phyloP scores from a whole-genome alignment of 2,329 filamentous ascomycete genomes.

The Microsporum ferrugineum region DNA sequence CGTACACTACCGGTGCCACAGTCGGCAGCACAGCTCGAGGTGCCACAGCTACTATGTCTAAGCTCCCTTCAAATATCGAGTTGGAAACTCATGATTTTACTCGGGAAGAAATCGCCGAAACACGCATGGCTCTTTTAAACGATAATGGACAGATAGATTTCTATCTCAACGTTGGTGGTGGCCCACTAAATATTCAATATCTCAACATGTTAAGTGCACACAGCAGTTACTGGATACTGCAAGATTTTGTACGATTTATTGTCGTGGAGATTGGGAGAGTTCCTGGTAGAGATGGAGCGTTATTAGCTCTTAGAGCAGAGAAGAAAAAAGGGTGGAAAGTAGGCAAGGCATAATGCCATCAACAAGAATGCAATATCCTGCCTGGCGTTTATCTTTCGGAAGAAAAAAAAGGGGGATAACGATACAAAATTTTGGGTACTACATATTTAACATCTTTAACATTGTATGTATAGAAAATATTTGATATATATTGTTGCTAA shows the following conservation, averaged over 20 bases:
- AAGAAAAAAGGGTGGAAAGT: slow-evolving; percentile 43
- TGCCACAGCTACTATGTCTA: slow-evolving; percentile 37
- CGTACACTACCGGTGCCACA: slow-evolving; percentile 41
- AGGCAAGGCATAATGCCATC: slow-evolving; percentile 10
- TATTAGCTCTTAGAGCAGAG: slow-evolving; percentile 43
- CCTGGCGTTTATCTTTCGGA: background rate
- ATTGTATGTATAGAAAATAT: background rate
- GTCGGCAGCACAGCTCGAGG: slow-evolving; percentile 58
- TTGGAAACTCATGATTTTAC: slow-evolving; percentile 93
- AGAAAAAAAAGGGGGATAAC: background rate
- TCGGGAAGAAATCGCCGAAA: slow-evolving; percentile 82
- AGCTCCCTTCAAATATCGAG: slow-evolving; percentile 62
- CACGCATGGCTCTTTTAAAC: slow-evolving; percentile 74
- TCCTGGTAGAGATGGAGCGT: slow-evolving; percentile 51
- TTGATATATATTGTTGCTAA: background rate
- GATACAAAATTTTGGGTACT: background rate
- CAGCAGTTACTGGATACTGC: slow-evolving; percentile 81
- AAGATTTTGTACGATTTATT: slow-evolving; percentile 79
- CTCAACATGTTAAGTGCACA: slow-evolving; percentile 94
- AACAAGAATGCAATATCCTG: background rate
- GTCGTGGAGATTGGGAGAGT: slow-evolving; percentile 75
- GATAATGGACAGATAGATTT: slow-evolving; percentile 96
- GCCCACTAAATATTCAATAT: slow-evolving; percentile 88
- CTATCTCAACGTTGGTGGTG: slow-evolving; percentile 70
- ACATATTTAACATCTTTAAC: background rate